Base-by-base conservation (phyloP, 2,329 filamentous ascomycete species). In the Epicoccum nigrum region DNA sequence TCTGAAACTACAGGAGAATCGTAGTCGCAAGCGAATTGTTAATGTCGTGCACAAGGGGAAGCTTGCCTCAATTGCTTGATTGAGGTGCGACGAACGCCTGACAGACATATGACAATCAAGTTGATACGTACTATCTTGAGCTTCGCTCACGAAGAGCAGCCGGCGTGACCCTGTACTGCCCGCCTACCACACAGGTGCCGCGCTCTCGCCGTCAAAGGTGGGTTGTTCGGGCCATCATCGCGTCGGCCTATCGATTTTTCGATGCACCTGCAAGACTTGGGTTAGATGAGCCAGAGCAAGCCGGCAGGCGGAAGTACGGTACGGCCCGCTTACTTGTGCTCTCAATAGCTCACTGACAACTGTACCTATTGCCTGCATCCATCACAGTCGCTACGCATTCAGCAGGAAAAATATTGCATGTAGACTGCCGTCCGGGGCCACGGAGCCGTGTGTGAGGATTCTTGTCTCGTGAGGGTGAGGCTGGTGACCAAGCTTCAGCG, bases 1-100 rank as follows among this genome's bases (percentile, higher is more conserved):
- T 15, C 27, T 25, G 27, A 47, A 56, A 19, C 34, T 56, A 33
- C 45, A 37, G 55, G 59, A 9, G 59, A 58, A 46, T 59, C 50
- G 47, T 39, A 39, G 59, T 68, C 59, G 56, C 63, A 47, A 58
- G 17, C 35, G 27, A 45, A 58, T 60, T 41, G 38, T 50, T 20
- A 39, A 44, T 43, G 12, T 35, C 11, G 15, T 13, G 16, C 43
- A 15, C 17, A 13, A 4, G 20, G 31, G 13, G 27, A 15, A 11
- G 25, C 38, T 27, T 27, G 19, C 19, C 4, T 32, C 20, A 16
- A 39, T 7, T 38, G 15, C 25, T 17, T 33, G n/a, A n/a, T n/a
- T n/a, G n/a, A n/a, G n/a, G n/a, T 9, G 23, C 9, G 23, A 25
- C 23, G 9, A 9, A 25, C 23, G 23, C 16, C 8, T 52, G 31